Conservation (phyloP, 2,329 filamentous ascomycete species). For the Fusarium sororula region DNA sequence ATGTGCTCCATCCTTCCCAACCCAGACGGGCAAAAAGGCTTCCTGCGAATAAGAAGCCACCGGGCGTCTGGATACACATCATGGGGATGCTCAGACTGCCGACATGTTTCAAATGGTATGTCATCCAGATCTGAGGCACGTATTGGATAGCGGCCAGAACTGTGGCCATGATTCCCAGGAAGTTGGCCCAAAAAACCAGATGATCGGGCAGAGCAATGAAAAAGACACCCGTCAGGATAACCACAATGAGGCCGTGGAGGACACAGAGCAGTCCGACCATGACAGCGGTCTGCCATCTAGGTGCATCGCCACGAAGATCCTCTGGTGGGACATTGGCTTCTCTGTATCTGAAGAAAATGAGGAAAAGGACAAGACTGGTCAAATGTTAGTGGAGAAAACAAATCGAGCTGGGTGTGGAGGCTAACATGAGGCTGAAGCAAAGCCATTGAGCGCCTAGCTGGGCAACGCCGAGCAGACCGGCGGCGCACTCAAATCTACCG, state of each 20-base stretch:
- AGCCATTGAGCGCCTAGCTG: conserved; percentile 93
- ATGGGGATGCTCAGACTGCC: conserved; percentile 94
- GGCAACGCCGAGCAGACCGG: conserved; percentile 85
- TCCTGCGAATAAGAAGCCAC: conserved; percentile 87
- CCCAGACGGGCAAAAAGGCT: conserved; percentile 86
- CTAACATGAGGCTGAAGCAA: conserved; percentile 91
- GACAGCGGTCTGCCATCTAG: conserved; percentile 81
- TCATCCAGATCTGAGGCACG: conserved; percentile 93
- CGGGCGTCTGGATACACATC: conserved; percentile 98
- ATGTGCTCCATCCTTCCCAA: conserved; percentile 89
- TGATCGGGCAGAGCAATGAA: conserved; percentile 68
- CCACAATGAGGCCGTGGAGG: conserved; percentile 76
- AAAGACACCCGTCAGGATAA: conserved; percentile 75
- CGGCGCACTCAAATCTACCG: conserved; percentile 82
- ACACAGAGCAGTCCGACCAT: conserved; percentile 77
- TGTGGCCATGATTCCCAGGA: conserved; percentile 82
- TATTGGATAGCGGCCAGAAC: conserved; percentile 88
- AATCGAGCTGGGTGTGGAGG: conserved; percentile 23
- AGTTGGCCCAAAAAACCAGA: conserved; percentile 83
- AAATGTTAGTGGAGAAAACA: conserved; percentile 32
- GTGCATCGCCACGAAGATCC: conserved; percentile 60
- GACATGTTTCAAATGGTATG: conserved; percentile 83
- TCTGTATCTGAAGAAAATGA: conserved; percentile 87
- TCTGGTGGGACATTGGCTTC: conserved; percentile 60
- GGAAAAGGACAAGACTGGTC: conserved; percentile 84